Conservation (phyloP, 1,284 basidiomycete genomes). For the Porodaedalea pini region DNA sequence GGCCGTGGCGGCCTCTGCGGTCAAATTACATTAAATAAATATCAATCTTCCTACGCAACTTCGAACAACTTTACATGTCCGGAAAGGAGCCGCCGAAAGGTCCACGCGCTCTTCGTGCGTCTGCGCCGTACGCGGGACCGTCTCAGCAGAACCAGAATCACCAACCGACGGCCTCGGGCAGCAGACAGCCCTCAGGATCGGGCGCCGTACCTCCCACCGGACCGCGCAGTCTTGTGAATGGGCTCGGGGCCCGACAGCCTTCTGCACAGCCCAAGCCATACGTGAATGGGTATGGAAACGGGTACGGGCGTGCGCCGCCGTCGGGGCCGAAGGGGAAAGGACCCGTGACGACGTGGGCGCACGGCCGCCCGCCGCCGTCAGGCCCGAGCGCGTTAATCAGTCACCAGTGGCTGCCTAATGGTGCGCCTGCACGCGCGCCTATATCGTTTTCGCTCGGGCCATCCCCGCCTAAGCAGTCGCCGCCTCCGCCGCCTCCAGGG, state of each 20-base stretch:
- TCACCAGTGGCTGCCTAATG: not conserved
- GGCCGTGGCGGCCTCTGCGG: not conserved
- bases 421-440: constrained; percentile 14
- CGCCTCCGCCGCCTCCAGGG: constrained; percentile 15
- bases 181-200: constrained; percentile 30
- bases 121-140: constrained; percentile 32
- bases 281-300: constrained; percentile 5
- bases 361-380: constrained; percentile 6
- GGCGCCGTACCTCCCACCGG: constrained; percentile 31
- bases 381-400: constrained; percentile 14
- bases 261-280: constrained; percentile 21
- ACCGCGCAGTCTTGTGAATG: constrained; percentile 33
- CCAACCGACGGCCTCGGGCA: constrained; percentile 4
- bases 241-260: constrained; percentile 17
- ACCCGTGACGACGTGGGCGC: not conserved
- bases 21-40: not conserved
- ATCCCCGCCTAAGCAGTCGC: constrained; percentile 27
- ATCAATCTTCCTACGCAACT: not conserved
- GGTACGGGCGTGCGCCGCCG: constrained; percentile 8
- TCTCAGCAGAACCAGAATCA: constrained; percentile 20
- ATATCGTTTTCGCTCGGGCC: constrained; percentile 29
- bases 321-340: constrained; percentile 16
- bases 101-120: constrained; percentile 59
- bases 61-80: constrained; percentile 44
- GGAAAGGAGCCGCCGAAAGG: constrained; percentile 72